Evolutionary conservation across 331 rosid genomes (phyloP).

Genomic region (Erythrophleum ivorense): DNA sequence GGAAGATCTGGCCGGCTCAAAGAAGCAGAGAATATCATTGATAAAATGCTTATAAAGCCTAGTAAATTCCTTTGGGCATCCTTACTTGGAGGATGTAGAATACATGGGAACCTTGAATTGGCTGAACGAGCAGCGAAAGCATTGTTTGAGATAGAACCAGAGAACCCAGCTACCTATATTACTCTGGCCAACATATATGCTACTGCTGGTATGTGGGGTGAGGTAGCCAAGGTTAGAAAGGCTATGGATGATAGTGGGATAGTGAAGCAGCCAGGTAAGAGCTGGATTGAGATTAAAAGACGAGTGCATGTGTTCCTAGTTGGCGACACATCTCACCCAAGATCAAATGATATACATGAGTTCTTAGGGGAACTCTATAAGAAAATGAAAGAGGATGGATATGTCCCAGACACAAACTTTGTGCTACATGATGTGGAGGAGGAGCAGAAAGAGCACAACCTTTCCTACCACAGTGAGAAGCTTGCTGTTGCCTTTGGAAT

Average conservation of each 20-base stretch:
- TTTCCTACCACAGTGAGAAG: constrained; percentile 74
- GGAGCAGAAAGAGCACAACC: constrained; percentile 83
- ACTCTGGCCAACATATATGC: constrained; percentile 80
- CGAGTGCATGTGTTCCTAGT: constrained; percentile 61
- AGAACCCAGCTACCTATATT: constrained; percentile 72
- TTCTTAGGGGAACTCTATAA: constrained; percentile 57
- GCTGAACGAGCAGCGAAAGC: constrained; percentile 71
- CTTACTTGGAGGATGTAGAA: constrained; percentile 76
- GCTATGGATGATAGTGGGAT: constrained; percentile 60
- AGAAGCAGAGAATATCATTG: constrained; percentile 61
- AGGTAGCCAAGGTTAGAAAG: constrained; percentile 60
- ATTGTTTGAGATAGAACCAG: constrained; percentile 73
- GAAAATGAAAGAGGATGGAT: constrained; percentile 75
- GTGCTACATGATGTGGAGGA: constrained; percentile 74
- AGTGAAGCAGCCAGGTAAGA: constrained; percentile 66
- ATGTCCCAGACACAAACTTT: constrained; percentile 69
- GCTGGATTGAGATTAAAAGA: constrained; percentile 76
- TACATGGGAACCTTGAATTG: constrained; percentile 64
- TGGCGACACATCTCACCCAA: constrained; percentile 70
- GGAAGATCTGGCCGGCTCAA: constrained; percentile 67
- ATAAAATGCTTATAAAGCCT: constrained; percentile 64
- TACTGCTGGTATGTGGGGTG: constrained; percentile 69
- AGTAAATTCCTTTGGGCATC: constrained; percentile 76
- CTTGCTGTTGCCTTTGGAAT: constrained; percentile 77
- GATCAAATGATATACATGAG: constrained; percentile 56